Evolutionary conservation across 2,329 filamentous ascomycete species (phyloP), one percentile per base, ranked within the genome.

Genomic region (Botrytis tulipae): DNA sequence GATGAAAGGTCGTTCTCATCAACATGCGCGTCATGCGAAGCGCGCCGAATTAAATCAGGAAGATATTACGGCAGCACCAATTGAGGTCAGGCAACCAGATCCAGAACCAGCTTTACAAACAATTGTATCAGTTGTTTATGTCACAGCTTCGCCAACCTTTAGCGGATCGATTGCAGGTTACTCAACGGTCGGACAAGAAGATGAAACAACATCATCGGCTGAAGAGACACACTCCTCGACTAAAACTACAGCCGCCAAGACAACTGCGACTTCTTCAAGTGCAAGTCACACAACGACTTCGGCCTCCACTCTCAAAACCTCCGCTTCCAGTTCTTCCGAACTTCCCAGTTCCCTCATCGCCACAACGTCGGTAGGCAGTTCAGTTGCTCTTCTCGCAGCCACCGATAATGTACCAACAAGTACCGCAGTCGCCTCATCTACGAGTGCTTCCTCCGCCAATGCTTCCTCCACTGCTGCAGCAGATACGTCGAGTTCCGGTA

Each of bases 121-220:
- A 4, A 77, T 84, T 67, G 79, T 84, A 18, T 81, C 82, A 0
- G 80, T 86, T 59, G 83, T 89, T 60, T 87, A 88, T 79, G 83
- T 87, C 63, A 89, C 87, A 0, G 82, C 85, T 44, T 77, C 83
- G 35, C 83, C 85, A 71, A 88, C 87, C 57, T 89, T 88, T 76
- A 81, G 82, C 25, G 87, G 86, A 40, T 82, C 83, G 2, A 81
- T 87, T 74, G 86, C 82, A 72, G 85, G 85, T 74, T 87, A 84
- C 77, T 81, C 82, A 22, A 87, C 86, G 32, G 73, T 79, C 57
- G 79, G 76, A 59, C 73, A 62, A 71, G 67, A 59, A 42, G 63
- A 70, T 22, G 59, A 67, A 60, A 54, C 75, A 42, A 61, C 70
- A 70, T 59, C 70, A 70, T 59, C 74, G 51, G 32, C 75, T n/a